Conservation (phyloP, 805 yeast species). For the Lachancea fermentati region DNA sequence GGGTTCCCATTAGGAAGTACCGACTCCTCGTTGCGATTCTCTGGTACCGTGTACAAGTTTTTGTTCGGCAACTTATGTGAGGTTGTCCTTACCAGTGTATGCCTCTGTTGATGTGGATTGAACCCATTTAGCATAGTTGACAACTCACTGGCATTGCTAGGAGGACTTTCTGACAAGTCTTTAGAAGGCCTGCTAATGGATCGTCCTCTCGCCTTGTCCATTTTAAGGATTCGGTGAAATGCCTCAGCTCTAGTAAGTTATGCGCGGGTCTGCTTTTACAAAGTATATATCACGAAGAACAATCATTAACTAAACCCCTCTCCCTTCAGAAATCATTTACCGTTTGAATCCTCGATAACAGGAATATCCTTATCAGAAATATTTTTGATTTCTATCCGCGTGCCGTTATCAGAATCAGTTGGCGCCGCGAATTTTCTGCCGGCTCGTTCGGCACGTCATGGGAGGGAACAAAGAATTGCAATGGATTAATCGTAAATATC, state of each 20-base stretch:
- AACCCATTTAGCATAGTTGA: constrained; percentile 7
- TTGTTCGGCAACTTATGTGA: constrained; percentile 8
- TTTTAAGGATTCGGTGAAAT: neutral
- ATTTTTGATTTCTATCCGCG: neutral
- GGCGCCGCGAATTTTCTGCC: neutral
- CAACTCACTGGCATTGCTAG: constrained; percentile 6
- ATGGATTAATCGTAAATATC: constrained; percentile 71
- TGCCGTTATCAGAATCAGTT: neutral
- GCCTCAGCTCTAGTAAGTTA: too few relatives aligned
- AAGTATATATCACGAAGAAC: too few relatives aligned
- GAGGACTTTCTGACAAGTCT: neutral
- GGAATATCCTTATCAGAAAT: neutral
- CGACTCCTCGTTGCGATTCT: constrained; percentile 11
- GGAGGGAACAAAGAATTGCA: neutral
- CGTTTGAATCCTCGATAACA: neutral
- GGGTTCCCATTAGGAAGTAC: constrained; percentile 7
- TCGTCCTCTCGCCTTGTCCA: constrained; percentile 5
- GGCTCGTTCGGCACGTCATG: neutral
- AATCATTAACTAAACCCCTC: neutral
- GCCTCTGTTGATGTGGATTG: constrained; percentile 4
- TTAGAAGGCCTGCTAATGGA: neutral
- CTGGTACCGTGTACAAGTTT: constrained; percentile 12
- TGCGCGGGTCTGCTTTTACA: too few relatives aligned
- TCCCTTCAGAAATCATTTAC: neutral
- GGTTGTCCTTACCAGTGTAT: constrained; percentile 5